Conservation (phyloP, 2,329 filamentous ascomycete genomes). For the Dryadomyces quercus-mongolicae region DNA sequence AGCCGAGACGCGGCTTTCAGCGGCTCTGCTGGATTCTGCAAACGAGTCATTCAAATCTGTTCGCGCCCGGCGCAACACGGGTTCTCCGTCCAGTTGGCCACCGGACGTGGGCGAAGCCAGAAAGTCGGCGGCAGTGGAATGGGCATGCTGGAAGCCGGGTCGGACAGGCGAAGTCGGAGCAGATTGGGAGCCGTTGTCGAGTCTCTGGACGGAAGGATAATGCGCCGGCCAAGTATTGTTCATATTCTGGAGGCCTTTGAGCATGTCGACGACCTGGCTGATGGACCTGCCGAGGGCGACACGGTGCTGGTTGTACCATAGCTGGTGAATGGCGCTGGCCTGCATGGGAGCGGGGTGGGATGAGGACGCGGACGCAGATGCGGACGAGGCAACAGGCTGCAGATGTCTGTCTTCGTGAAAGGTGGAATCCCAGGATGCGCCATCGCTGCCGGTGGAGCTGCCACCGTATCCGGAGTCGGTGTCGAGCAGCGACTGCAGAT, state of each 20-base stretch:
- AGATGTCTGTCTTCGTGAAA: constrained; percentile 33
- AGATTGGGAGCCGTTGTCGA: constrained; percentile 24
- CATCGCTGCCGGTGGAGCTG: constrained; percentile 55
- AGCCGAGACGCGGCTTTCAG: constrained; percentile 41
- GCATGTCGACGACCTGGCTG: constrained; percentile 68
- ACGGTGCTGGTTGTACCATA: constrained; percentile 90
- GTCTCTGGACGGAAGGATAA: constrained; percentile 72
- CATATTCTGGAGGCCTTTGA: constrained; percentile 73
- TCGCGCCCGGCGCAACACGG: constrained; percentile 46
- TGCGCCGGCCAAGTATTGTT: constrained; percentile 89
- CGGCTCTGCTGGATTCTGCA: constrained; percentile 62
- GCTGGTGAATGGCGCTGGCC: constrained; percentile 77
- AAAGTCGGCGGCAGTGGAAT: constrained; percentile 43
- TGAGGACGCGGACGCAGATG: background rate
- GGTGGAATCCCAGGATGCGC: constrained; percentile 27
- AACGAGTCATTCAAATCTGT: constrained; percentile 54
- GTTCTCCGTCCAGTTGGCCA: background rate
- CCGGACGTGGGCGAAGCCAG: background rate
- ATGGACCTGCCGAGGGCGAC: constrained; percentile 80
- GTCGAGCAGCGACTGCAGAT: constrained; percentile 70
- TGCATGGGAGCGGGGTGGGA: constrained; percentile 36
- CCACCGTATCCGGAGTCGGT: constrained; percentile 87
- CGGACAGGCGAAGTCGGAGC: constrained; percentile 35
- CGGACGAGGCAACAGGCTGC: constrained; percentile 22
- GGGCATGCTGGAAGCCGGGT: constrained; percentile 51